A percentile compares a stretch with the other conserved stretches of the same genome.
phyloP scores from a whole-genome alignment of 192 early-diverging fungal species.

The Backusella liffmaniae region DNA sequence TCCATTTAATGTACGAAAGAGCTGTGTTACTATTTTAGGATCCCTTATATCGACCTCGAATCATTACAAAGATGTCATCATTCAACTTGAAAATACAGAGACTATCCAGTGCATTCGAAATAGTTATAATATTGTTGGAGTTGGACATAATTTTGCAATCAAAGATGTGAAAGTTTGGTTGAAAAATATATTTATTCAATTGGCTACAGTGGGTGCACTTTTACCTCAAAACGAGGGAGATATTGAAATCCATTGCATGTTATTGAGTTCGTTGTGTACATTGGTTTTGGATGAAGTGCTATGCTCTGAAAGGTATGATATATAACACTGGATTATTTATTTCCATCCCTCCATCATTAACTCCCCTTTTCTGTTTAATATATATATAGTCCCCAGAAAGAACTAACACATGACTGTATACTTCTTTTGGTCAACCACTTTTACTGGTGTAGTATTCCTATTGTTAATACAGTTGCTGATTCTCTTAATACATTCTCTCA shows the following conservation, averaged over 20 bases:
- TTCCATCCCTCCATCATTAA: not conserved
- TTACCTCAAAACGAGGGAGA: conserved; percentile 19
- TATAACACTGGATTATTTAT: not conserved
- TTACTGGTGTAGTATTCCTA: conserved; percentile 54
- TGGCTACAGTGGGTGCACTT: conserved; percentile 24
- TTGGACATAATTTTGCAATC: not conserved
- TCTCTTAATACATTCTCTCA: conserved; percentile 61
- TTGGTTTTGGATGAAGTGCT: conserved; percentile 40
- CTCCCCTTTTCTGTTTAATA: not conserved
- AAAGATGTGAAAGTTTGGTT: conserved; percentile 35
- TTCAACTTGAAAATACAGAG: conserved; percentile 1
- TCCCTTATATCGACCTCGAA: conserved; percentile 40
- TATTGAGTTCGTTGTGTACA: conserved; percentile 34
- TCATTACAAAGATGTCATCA: conserved; percentile 22
- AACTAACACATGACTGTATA: conserved; percentile 58
- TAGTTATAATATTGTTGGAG: not conserved
- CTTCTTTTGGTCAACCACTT: conserved; percentile 64
- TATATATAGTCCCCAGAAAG: conserved; percentile 30
- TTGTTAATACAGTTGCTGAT: conserved; percentile 65
- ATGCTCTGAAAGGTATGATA: conserved; percentile 21
- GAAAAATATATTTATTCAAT: conserved; percentile 29
- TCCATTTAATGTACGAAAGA: conserved; percentile 42
- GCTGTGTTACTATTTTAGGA: conserved; percentile 46
- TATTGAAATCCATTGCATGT: conserved; percentile 42
- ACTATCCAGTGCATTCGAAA: conserved; percentile 9